These are phyloP conservation scores for Furcasterigmium furcatum DNA, from an alignment of 2,329 filamentous ascomycete genomes.

Conservation along the genomic window DNA sequence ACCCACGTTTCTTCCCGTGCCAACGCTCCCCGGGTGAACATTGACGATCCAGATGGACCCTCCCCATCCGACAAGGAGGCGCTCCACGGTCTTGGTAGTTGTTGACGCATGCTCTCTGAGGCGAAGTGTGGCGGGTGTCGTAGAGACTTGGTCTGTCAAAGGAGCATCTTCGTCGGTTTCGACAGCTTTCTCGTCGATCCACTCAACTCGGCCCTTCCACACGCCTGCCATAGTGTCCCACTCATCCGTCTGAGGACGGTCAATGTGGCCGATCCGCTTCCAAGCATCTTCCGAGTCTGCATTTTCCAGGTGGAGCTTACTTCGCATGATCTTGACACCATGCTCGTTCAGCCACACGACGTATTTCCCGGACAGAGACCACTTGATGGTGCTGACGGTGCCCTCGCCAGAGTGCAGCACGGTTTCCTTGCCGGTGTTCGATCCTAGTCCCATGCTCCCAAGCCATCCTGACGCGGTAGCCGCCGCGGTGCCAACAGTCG, in stretches of 20 bases:
- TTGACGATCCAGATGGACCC: slow-evolving; percentile 95
- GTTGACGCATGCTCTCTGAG: slow-evolving; percentile 46
- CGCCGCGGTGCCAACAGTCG: slow-evolving; percentile 78
- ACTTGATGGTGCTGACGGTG: slow-evolving; percentile 86
- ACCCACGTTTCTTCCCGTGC: slow-evolving; percentile 62
- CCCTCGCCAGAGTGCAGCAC: slow-evolving; percentile 91
- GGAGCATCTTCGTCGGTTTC: slow-evolving; percentile 63
- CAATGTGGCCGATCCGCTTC: slow-evolving; percentile 91
- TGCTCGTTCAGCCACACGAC: slow-evolving; percentile 96
- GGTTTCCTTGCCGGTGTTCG: slow-evolving; percentile 78
- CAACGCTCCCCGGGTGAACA: slow-evolving; percentile 72
- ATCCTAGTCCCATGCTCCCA: slow-evolving; percentile 77
- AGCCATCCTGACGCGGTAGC: slow-evolving; percentile 89
- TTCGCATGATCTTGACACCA: slow-evolving; percentile 96
- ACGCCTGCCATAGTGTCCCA: slow-evolving; percentile 97
- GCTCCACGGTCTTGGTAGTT: slow-evolving; percentile 58
- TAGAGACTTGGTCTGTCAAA: slow-evolving; percentile 15
- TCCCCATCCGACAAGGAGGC: slow-evolving; percentile 91
- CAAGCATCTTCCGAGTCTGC: slow-evolving; percentile 79
- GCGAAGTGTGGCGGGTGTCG: background rate
- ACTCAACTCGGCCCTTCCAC: slow-evolving; percentile 89
- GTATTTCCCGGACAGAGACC: slow-evolving; percentile 89
- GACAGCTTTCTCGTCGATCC: slow-evolving; percentile 84
- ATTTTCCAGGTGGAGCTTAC: slow-evolving; percentile 75
- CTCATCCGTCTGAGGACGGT: slow-evolving; percentile 77